Base-by-base conservation (phyloP, 352 stramenopile genomes). In the Phytophthora multivora region DNA sequence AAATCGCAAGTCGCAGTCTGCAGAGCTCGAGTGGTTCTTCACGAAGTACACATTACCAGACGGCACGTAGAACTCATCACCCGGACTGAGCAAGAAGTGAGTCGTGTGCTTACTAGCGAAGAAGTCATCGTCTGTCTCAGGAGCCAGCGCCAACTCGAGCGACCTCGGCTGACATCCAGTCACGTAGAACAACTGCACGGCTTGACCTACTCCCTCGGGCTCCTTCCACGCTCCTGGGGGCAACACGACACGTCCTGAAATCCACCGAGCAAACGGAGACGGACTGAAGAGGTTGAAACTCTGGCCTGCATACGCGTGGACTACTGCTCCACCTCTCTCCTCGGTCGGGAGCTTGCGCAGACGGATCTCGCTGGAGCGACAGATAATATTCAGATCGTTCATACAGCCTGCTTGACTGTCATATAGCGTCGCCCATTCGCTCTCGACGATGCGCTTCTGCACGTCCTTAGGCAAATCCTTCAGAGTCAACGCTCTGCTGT, bases 1-100 rank as follows among this genome's bases (percentile, higher is more conserved):
- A 73, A 98, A 99, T 53, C 93, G 97, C 56, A 99, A 73, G 42
- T 97, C 79, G 57, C 83, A 91, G 52, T 95, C 80, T 2, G 79
- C 76, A 5, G 71, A 88, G 48, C 77, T 77, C 12, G 91, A 98
- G 75, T 99, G 96, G 74, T 99, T 99, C 69, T 98, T 93, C 54
- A 99, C 86, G 66, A 93, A 90, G 70, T 99, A 99, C 18, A 94
- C 90, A 66, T 99, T 99, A 52, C 96, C 90, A 16, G 96, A 79
- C 12, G 97, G 97, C 41, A 99, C 90, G 66, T 98, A 97, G 69
- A 99, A 99, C 71, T 98, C 93, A 71, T 99, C 97, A 6, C 96
- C 95, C 4, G 90, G 85, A 25, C 80, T 92, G 3, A 99, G 73
- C 33, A 98, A 64, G 77, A 97, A 99, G 41, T 96, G 83, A 51